A percentile compares a stretch with the other conserved stretches of the same genome.
Conservation (phyloP, 192 early-diverging fungal genomes). For the Umbelopsis sp. region DNA sequence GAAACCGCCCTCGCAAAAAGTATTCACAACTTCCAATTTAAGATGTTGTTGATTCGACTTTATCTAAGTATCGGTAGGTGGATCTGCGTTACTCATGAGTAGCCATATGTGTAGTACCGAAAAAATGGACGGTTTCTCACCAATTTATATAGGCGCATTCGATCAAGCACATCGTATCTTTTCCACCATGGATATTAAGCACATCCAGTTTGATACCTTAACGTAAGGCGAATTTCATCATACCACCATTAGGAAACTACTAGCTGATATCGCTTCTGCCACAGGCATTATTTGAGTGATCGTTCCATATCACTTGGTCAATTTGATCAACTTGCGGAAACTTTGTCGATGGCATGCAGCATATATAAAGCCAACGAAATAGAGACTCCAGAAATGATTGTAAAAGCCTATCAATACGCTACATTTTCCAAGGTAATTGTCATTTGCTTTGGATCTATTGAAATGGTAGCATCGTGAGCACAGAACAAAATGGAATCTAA, state of each 20-base stretch:
- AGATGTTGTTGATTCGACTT: constrained; percentile 82
- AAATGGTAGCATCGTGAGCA: too few relatives aligned
- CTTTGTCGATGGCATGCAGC: constrained; percentile 61
- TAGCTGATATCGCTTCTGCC: neutral
- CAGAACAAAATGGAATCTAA: neutral
- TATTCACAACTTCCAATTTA: constrained; percentile 83
- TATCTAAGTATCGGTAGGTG: constrained; percentile 70
- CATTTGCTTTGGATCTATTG: neutral
- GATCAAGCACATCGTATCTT: constrained; percentile 61
- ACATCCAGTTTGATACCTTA: constrained; percentile 90
- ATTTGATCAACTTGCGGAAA: constrained; percentile 48
- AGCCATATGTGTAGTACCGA: too few relatives aligned
- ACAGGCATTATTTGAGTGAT: constrained; percentile 69
- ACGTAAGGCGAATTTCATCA: constrained; percentile 43
- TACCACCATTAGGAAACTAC: constrained; percentile 30
- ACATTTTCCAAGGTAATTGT: constrained; percentile 81
- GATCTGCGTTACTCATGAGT: neutral
- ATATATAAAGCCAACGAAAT: constrained; percentile 79
- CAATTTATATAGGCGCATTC: constrained; percentile 48
- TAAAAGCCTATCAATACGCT: constrained; percentile 79
- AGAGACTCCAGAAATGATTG: constrained; percentile 87
- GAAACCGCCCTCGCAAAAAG: constrained; percentile 76
- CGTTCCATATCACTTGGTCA: constrained; percentile 55
- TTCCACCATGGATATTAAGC: constrained; percentile 83
- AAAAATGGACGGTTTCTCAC: neutral